Percentiles rank a stretch among this genome's conserved stretches.
Conservation (phyloP, 2,329 filamentous ascomycete species). For the Fusarium praegraminearum region DNA sequence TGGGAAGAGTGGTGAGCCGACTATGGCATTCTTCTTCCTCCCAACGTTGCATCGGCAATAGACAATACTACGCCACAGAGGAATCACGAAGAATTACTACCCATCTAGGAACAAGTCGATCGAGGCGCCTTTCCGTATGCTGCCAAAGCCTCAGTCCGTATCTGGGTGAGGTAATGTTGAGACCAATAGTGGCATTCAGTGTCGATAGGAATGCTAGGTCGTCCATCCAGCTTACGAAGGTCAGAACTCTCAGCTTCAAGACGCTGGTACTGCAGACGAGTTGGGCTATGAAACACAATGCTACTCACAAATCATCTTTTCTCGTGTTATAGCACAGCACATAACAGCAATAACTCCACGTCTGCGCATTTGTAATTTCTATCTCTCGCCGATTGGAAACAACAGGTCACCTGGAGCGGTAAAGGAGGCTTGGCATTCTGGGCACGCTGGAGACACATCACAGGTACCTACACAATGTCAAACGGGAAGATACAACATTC, state of each 20-base stretch:
- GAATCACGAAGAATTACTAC: not conserved
- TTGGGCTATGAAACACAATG: slow-evolving; percentile 35
- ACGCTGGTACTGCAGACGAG: slow-evolving; percentile 34
- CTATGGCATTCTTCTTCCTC: slow-evolving; percentile 22
- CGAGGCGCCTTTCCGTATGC: not conserved
- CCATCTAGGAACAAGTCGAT: slow-evolving; percentile 24
- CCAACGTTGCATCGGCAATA: not conserved
- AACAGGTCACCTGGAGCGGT: not conserved
- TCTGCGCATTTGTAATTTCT: not conserved
- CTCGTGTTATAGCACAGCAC: slow-evolving; percentile 22
- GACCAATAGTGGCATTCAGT: not conserved
- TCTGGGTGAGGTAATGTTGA: not conserved
- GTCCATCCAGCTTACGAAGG: not conserved
- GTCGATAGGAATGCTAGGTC: not conserved
- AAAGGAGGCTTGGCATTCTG: not conserved
- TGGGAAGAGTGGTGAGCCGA: slow-evolving; percentile 3
- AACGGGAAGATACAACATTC: not conserved
- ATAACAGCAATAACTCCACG: not conserved
- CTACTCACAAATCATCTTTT: slow-evolving; percentile 36
- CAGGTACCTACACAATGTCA: not conserved
- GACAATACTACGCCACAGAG: slow-evolving; percentile 7
- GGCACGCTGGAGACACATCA: not conserved
- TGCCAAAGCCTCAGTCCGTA: slow-evolving; percentile 32
- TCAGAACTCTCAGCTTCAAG: slow-evolving; percentile 36
- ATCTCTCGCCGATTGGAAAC: not conserved